Evolutionary conservation across 768 basidiomycete genomes (phyloP).

Genomic region (Ramaria sp.): DNA sequence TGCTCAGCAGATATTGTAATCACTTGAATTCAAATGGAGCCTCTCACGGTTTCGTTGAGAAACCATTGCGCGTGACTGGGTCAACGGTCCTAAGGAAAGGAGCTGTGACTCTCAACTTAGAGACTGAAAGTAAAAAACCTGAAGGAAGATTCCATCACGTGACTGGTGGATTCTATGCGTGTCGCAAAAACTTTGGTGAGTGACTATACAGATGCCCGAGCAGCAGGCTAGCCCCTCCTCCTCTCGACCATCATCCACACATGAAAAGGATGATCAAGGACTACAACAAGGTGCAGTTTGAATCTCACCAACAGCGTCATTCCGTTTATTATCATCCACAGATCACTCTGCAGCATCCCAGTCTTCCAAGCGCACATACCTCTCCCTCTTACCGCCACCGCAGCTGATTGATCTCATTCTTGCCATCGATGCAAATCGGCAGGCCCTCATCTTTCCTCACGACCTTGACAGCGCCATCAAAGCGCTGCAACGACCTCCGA

Average conservation of each 20-base stretch:
- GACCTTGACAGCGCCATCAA: slow-evolving; percentile 58
- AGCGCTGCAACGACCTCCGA: slow-evolving; percentile 30
- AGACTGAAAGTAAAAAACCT: no score
- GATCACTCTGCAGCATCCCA: not conserved
- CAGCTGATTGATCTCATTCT: slow-evolving; percentile 64
- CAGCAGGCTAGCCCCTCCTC: slow-evolving; percentile 10
- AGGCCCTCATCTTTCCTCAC: slow-evolving; percentile 55
- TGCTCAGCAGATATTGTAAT: no score
- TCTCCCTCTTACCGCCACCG: slow-evolving; percentile 50
- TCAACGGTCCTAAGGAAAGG: no score
- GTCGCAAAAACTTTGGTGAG: not conserved
- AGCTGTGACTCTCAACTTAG: no score
- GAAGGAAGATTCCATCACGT: not conserved
- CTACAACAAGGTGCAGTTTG: not conserved
- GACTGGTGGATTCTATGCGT: not conserved
- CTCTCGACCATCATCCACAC: slow-evolving; percentile 1
- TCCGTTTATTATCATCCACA: not conserved
- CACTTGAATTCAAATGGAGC: no score
- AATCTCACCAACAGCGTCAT: no score
- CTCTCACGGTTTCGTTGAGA: no score
- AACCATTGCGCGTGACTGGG: no score
- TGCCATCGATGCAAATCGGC: slow-evolving; percentile 43
- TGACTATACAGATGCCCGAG: slow-evolving; percentile 12
- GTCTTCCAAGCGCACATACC: slow-evolving; percentile 49
- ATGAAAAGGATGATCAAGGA: not conserved